Base-by-base conservation (phyloP, 164 flowering plant species). In the Annona cherimola region DNA sequence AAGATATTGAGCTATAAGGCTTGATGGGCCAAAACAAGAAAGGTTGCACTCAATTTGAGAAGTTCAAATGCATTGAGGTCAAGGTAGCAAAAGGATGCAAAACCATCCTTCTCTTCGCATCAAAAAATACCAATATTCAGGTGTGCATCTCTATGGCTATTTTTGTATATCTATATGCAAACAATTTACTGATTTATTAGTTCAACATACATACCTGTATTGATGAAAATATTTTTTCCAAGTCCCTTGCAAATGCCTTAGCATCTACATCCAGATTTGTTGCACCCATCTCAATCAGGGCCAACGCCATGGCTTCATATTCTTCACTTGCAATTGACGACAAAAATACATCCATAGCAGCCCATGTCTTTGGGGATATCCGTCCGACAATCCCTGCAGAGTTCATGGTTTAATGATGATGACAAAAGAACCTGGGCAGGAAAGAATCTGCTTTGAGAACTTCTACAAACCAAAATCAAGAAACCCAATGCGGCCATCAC, bases 401-500 rank as follows among this genome's bases (percentile, higher is more conserved):
- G 65, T 26, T 42, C n/a, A 19, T 60, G 9, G 12, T 18, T 41
- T 35, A 64, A 18, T 4, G 14, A 9, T 42, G 44, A 35, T 64
- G 67, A 64, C 3, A 12, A 35, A 6, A 61, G 7, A 61, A 18
- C 16, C 19, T 61, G 39, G 35, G 63, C 35, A 61, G 63, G 19
- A 2, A 20, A 61, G 19, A 11, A 9, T 63, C 41, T 35, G 16
- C 40, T 35, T 42, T 16, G 54, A 54, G 7, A 45, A 66, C 46
- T 41, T 19, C 5, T 11, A 76, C 79, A 66, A 79, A 94, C 97
- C 98, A 81, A 94, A 94, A 82, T 94, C 98, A 78, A 94, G 96
- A 80, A 88, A 94, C 2, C 98, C 97, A 78, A 94, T 87, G 41
- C 98, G 96, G 35, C 98, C 98, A 86, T 94, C 98, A 50, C 94